These are phyloP conservation scores for Artomyces pyxidatus DNA, from an alignment of 768 basidiomycete genomes.

Conservation along the genomic window DNA sequence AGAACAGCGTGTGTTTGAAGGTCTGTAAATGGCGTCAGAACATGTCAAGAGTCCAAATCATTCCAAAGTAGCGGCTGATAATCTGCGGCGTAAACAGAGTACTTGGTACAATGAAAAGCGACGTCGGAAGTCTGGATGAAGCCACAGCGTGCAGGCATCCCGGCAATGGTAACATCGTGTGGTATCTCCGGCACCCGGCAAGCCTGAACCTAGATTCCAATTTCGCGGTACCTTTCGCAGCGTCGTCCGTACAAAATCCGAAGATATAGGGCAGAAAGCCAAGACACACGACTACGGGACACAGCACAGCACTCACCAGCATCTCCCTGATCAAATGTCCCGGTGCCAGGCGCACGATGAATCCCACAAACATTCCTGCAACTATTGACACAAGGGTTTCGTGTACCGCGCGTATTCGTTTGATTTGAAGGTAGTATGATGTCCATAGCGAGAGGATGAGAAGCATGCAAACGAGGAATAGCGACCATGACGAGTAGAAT, in stretches of 20 bases:
- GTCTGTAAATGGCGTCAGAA: constrained; percentile 43
- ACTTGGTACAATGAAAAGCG: too few relatives aligned
- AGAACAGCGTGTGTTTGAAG: constrained; percentile 95
- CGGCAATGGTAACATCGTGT: too few relatives aligned
- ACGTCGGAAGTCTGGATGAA: too few relatives aligned
- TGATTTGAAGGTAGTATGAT: constrained; percentile 96
- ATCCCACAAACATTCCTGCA: constrained; percentile 93
- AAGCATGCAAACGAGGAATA: constrained; percentile 85
- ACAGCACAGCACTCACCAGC: constrained; percentile 58
- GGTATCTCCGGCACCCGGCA: too few relatives aligned
- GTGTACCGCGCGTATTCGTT: constrained; percentile 89
- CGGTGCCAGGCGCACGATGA: constrained; percentile 83
- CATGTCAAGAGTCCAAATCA: too few relatives aligned
- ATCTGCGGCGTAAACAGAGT: too few relatives aligned
- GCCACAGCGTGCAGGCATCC: too few relatives aligned
- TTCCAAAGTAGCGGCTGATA: too few relatives aligned
- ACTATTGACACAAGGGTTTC: constrained; percentile 95
- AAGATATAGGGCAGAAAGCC: neutral
- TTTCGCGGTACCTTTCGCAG: too few relatives aligned
- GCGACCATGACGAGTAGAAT: constrained; percentile 90
- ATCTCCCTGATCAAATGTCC: constrained; percentile 95
- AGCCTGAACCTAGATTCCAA: too few relatives aligned
- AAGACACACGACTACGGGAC: neutral
- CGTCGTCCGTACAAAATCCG: neutral
- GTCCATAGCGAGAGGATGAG: constrained; percentile 93